Evolutionary conservation across 2,329 filamentous ascomycete genomes (phyloP), one percentile per base, ranked within the genome.

Genomic region (Paecilomyces sp.): DNA sequence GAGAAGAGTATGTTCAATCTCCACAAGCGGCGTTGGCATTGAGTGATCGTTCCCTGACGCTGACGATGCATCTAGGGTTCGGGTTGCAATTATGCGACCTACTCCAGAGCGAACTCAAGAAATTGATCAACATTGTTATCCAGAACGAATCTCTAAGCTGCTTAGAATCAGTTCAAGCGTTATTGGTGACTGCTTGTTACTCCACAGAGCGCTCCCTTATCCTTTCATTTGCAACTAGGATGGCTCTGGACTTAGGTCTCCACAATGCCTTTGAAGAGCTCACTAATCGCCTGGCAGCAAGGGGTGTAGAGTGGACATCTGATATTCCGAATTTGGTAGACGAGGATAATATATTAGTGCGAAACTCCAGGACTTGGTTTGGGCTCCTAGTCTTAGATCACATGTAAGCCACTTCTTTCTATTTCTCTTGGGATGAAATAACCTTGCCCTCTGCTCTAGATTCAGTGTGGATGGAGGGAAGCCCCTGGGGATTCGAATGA

Each of bases 111-210:
- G 75, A 79, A 54, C 71, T 77, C 3, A 78, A 78, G 60, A 71
- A 73, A 55, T 75, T 73, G 65, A 78, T 83, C 8, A 79, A 79
- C 36, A 67, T 79, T 0, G 74, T 81, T 2, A 76, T 81, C 15
- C 71, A 78, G 47, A 74, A 70, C 28, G 71, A 71, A 3, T 69
- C 68, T 2, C 60, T 75, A 1, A 74, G 74, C 12, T 74, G 71
- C 7, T 57, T 83, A 0, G 82, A 84, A 60, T 80, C 78, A 0
- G 68, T 84, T 0, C 82, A 85, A 59, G 80, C 82, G 3, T 70
- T 85, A 6, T 67, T 83, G 0, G 71, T 84, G 1, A 74, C 80
- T 55, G 80, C 81, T 0, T 81, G 80, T 58, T 85, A 84, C 61
- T 79, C 79, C 0, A 75, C 82, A 3, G 81, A 83, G 57, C 75